Conservation (phyloP, 306 rosid genomes). For the Vicia sativa region DNA sequence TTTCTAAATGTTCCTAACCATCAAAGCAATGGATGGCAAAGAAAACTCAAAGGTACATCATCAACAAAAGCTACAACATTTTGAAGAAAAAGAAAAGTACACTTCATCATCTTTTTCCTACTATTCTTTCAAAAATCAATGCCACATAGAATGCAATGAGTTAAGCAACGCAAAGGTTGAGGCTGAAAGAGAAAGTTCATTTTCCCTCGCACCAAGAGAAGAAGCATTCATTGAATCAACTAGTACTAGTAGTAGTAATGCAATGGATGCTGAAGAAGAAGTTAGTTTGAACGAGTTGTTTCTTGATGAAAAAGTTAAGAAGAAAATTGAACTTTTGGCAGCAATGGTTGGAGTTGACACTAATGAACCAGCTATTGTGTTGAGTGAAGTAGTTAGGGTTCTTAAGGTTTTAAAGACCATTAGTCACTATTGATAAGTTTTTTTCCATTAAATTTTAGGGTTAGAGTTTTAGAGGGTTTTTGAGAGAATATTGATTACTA, state of each 20-base stretch:
- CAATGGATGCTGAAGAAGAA: conserved; percentile 35
- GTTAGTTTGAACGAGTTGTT: conserved; percentile 39
- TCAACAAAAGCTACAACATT: background rate
- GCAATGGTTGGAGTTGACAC: conserved; percentile 49
- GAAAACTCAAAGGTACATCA: conserved; percentile 35
- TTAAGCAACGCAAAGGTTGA: conserved; percentile 16
- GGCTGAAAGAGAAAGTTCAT: conserved; percentile 11
- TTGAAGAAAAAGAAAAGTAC: conserved; percentile 27
- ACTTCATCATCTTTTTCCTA: conserved; percentile 18
- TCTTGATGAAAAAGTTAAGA: conserved; percentile 34
- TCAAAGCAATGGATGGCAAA: conserved; percentile 40
- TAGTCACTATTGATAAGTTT: background rate
- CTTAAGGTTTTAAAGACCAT: conserved; percentile 33
- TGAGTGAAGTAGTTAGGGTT: conserved; percentile 48
- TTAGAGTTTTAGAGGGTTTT: too few species aligned
- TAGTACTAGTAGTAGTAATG: conserved; percentile 26
- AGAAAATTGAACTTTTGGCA: conserved; percentile 47
- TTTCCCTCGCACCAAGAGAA: conserved; percentile 34
- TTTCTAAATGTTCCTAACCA: conserved; percentile 21
- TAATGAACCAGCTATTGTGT: conserved; percentile 39
- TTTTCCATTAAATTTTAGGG: too few species aligned
- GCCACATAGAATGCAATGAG: conserved; percentile 34
- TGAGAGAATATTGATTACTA: too few species aligned
- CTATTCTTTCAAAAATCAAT: conserved; percentile 15
- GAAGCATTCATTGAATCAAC: conserved; percentile 29